phyloP scores from a whole-genome alignment of 129 eudicot species.

The Lactuca saligna region DNA sequence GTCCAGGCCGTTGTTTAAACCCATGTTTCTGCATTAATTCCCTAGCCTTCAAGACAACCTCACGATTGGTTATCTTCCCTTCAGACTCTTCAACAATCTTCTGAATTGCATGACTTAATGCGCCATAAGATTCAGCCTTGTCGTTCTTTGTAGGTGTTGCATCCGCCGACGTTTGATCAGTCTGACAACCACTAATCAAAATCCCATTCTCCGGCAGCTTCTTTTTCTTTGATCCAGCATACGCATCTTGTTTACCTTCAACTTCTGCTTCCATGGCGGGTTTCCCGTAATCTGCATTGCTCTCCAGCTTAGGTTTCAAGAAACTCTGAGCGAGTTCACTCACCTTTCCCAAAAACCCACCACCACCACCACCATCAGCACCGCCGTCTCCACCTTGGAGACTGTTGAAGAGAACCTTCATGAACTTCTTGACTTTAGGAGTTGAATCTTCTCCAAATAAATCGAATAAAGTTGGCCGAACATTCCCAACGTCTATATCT shows the following conservation, averaged over 20 bases:
- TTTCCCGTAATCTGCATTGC: constrained; percentile 35
- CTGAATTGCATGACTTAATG: constrained; percentile 84
- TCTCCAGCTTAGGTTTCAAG: constrained; percentile 63
- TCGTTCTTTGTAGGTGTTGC: constrained; percentile 59
- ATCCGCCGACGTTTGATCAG: constrained; percentile 85
- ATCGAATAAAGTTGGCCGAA: constrained; percentile 63
- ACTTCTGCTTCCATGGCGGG: constrained; percentile 49
- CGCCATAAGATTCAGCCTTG: constrained; percentile 64
- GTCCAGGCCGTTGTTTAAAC: constrained; percentile 77
- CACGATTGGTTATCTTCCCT: constrained; percentile 50
- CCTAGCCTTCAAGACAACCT: constrained; percentile 71
- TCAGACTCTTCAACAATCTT: constrained; percentile 50
- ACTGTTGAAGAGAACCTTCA: constrained; percentile 68
- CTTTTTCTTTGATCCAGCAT: constrained; percentile 50
- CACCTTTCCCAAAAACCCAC: constrained; percentile 66
- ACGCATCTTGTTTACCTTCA: constrained; percentile 47
- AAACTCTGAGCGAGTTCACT: constrained; percentile 65
- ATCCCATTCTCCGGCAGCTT: constrained; percentile 55
- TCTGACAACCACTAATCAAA: constrained; percentile 90
- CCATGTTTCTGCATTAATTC: constrained; percentile 66
- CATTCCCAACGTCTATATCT: constrained; percentile 49
- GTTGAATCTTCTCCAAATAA: constrained; percentile 68
- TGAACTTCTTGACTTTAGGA: constrained; percentile 46
- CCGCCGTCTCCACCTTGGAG: constrained; percentile 33
- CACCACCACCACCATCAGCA: constrained; percentile 26